Conservation (phyloP, 495 filamentous ascomycete species). For the Lentithecium fluviatile region DNA sequence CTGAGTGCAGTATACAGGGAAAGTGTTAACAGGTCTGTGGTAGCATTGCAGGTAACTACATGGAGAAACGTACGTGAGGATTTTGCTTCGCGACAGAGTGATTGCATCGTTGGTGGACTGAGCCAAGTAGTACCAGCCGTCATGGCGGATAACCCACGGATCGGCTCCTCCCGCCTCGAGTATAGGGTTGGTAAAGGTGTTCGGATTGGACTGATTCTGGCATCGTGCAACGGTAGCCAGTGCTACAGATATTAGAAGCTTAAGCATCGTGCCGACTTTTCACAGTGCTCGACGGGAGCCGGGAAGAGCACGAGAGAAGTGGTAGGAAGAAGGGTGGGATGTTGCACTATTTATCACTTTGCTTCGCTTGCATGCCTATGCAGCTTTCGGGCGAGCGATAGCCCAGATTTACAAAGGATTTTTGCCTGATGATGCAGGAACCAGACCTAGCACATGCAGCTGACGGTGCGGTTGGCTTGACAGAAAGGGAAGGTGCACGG, state of each 20-base stretch:
- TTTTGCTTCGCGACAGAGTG: constrained; percentile 33
- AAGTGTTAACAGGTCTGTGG: too few relatives aligned
- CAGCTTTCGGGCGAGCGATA: too few relatives aligned
- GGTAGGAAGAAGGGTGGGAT: too few relatives aligned
- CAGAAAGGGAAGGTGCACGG: too few relatives aligned
- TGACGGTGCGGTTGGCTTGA: too few relatives aligned
- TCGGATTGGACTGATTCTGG: constrained; percentile 10
- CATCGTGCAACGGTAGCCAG: not conserved
- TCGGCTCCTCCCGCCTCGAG: constrained; percentile 35
- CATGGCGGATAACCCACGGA: constrained; percentile 38
- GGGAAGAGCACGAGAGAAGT: not conserved
- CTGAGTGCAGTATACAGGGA: too few relatives aligned
- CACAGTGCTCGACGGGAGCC: not conserved
- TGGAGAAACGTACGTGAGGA: constrained; percentile 33
- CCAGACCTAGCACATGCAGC: too few relatives aligned
- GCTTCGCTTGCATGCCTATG: too few relatives aligned
- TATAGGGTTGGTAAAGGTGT: constrained; percentile 40
- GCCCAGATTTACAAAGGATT: too few relatives aligned
- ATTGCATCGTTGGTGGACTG: constrained; percentile 39
- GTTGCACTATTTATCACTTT: too few relatives aligned
- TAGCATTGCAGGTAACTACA: too few relatives aligned
- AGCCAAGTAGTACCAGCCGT: constrained; percentile 39
- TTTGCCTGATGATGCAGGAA: too few relatives aligned
- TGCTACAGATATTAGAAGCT: not conserved
- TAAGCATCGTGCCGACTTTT: not conserved